Base-by-base conservation (phyloP, 768 basidiomycete genomes). In the Lanmaoa pseudosensibilis region DNA sequence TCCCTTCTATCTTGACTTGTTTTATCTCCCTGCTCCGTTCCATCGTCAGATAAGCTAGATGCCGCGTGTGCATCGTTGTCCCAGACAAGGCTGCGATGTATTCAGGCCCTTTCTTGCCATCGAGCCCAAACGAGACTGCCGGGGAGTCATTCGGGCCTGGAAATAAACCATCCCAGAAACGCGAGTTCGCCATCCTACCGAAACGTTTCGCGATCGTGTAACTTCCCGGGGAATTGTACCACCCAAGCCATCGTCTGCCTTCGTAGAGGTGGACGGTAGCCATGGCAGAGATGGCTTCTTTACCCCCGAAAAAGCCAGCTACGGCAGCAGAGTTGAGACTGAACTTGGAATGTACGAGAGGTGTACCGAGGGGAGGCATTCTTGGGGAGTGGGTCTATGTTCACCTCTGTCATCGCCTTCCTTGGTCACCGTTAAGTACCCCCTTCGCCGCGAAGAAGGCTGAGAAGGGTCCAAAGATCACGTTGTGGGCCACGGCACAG, bases 201-300 rank as follows among this genome's bases (percentile, higher is more conserved):
- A 73, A 74, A 18, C 57, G 60, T 56, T 65, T 75, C 10, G 72
- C 74, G 36, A 75, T 43, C 0, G 55, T 61, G 51, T 70, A 68
- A 46, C 71, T 70, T 9, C 74, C 73, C 0, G 74, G 74, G 7
- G 73, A 69, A 25, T 74, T 74, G 46, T 60, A 75, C 69, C 68
- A 75, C 1, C 74, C 74, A 5, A 75, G 56, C 66, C 65, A 75
- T 19, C 61, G 66, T 50, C 71, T 62, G 5, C 71, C 70, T 34
- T 45, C 18, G 48, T 65, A 71, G 5, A 74, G 45, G 44, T 73
- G 68, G 23, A 74, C 67, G 4, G 65, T 67, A 11, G 66, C 60
- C 71, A 74, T 74, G 18, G 74, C 72, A 10, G 69, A 58, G 34
- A 75, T 61, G n/a, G 73, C 72, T 50, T 74, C 74, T 19, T 75